Evolutionary conservation across 768 basidiomycete genomes (phyloP).

Genomic region (Aureoboletus auriporus): DNA sequence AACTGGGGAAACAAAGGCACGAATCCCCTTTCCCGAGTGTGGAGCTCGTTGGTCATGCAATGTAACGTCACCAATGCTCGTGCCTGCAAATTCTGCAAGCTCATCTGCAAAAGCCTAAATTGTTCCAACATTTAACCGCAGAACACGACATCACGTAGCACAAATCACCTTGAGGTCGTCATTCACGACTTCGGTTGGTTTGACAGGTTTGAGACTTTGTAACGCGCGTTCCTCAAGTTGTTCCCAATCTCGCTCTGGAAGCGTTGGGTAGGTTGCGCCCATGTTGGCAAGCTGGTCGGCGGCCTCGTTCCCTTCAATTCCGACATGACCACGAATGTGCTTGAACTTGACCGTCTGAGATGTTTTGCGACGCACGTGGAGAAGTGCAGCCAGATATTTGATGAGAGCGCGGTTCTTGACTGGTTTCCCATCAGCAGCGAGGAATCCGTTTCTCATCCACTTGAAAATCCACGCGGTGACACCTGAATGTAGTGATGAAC

Average conservation of each 20-base stretch:
- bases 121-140: slow-evolving; percentile 4
- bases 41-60: not conserved
- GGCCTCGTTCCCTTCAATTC: slow-evolving; percentile 79
- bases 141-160: not conserved
- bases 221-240: slow-evolving; percentile 14
- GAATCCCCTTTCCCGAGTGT: not conserved
- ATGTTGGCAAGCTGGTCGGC: slow-evolving; percentile 72
- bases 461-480: slow-evolving; percentile 60
- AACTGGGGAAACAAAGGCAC: not conserved
- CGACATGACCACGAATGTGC: slow-evolving; percentile 78
- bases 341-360: slow-evolving; percentile 60
- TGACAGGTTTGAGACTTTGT: slow-evolving; percentile 8
- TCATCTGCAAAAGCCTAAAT: slow-evolving; percentile 33
- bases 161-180: slow-evolving; percentile 19
- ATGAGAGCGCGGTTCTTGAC: slow-evolving; percentile 77
- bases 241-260: slow-evolving; percentile 61
- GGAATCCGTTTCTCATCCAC: slow-evolving; percentile 61
- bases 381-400: slow-evolving; percentile 59
- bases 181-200: not conserved
- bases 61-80: not conserved
- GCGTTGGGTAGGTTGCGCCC: slow-evolving; percentile 41
- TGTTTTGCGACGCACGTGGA: slow-evolving; percentile 45
- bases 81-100: slow-evolving; percentile 19
- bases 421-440: slow-evolving; percentile 40
- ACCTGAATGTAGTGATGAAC: slow-evolving; percentile 42